phyloP scores from a whole-genome alignment of 225 moss, liverwort and hornwort genomes.

The Physcomitrium patens region DNA sequence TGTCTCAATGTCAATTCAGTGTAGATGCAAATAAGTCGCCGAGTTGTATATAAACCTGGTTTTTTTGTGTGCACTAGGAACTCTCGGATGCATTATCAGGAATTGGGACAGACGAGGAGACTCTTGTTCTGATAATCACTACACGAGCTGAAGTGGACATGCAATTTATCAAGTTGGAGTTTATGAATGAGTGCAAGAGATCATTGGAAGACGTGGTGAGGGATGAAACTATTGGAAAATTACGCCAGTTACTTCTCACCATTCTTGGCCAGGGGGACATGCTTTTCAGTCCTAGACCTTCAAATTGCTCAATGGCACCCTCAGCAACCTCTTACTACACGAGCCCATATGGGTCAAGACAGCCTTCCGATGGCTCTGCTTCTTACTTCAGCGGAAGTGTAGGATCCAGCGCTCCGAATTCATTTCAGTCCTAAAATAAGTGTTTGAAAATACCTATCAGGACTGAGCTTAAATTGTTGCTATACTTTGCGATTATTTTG shows the following conservation, averaged over 20 bases:
- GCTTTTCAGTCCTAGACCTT: background rate
- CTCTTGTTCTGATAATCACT: constrained; percentile 34
- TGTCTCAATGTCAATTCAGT: background rate
- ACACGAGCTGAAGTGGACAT: constrained; percentile 50
- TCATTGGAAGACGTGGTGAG: constrained; percentile 35
- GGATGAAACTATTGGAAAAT: constrained; percentile 15
- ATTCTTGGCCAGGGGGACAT: constrained; percentile 31
- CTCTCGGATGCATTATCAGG: constrained; percentile 31
- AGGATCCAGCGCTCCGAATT: constrained; percentile 43
- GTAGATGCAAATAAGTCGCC: background rate
- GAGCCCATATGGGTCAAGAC: constrained; percentile 36
- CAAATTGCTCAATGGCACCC: constrained; percentile 20
- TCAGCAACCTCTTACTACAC: constrained; percentile 32
- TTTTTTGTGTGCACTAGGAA: constrained; percentile 21
- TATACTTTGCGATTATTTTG: too few species aligned
- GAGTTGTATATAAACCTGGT: background rate
- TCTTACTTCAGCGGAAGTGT: constrained; percentile 43
- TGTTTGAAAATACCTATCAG: background rate
- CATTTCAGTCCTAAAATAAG: constrained; percentile 25
- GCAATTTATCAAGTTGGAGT: constrained; percentile 48
- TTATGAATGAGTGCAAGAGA: constrained; percentile 40
- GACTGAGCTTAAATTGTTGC: too few species aligned
- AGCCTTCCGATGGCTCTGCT: constrained; percentile 27
- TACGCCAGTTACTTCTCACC: constrained; percentile 39
- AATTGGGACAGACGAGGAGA: constrained; percentile 34